Percentiles rank a stretch among this genome's conserved stretches.
Evolutionary conservation across 116 monocot genomes (phyloP).

Genomic region (Phalaenopsis hybrid): DNA sequence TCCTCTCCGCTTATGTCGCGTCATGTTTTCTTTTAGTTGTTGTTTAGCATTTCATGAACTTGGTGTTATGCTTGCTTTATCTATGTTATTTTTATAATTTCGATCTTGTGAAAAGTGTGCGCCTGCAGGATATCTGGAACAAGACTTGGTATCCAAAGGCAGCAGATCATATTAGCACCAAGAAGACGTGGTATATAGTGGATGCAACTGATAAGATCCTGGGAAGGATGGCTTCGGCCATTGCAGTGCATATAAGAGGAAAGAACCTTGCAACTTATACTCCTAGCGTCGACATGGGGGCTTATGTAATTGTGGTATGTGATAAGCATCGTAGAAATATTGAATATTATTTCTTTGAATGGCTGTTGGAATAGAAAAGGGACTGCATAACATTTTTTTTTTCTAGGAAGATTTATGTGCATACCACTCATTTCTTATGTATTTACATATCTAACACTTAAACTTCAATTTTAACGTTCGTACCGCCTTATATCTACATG

Average conservation of each 20-base stretch:
- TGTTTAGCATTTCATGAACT: not conserved
- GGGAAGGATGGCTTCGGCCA: constrained; percentile 72
- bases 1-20: not conserved
- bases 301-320: constrained; percentile 85
- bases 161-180: constrained; percentile 69
- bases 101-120: not conserved
- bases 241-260: constrained; percentile 87
- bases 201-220: constrained; percentile 93
- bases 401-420: no score
- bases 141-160: constrained; percentile 97
- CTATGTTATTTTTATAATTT: not conserved
- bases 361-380: not conserved
- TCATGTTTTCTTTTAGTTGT: not conserved
- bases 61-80: not conserved
- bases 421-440: no score
- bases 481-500: no score
- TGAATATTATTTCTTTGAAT: not conserved
- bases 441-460: no score
- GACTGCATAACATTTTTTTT: not conserved
- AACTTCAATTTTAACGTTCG: no score
- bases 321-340: not conserved
- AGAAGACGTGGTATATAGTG: constrained; percentile 90
- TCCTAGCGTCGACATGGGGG: constrained; percentile 95
- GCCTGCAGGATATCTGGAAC: constrained; percentile 82
- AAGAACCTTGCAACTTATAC: constrained; percentile 83